These are phyloP conservation scores for Astrocystis sublimbata DNA, from an alignment of 495 filamentous ascomycete species.

Conservation along the genomic window DNA sequence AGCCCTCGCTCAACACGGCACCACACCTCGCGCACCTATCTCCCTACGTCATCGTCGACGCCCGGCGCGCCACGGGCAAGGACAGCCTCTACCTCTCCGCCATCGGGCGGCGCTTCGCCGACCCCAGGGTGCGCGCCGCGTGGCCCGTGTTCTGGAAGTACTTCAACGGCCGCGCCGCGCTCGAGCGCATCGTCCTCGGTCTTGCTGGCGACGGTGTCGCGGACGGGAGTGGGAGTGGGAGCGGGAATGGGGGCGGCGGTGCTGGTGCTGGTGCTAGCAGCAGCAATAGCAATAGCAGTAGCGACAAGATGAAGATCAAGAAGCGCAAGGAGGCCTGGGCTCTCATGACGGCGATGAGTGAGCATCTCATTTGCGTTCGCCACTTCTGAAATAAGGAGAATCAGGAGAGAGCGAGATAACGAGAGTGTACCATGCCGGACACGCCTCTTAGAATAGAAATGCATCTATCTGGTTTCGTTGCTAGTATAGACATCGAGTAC, in stretches of 20 bases:
- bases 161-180: slow-evolving; percentile 81
- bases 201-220: background rate
- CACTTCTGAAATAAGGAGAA: slow-evolving; percentile 51
- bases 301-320: slow-evolving; percentile 60
- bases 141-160: slow-evolving; percentile 68
- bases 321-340: slow-evolving; percentile 81
- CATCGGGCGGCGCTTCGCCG: slow-evolving; percentile 61
- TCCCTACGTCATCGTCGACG: slow-evolving; percentile 56
- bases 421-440: too few relatives aligned
- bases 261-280: too few relatives aligned
- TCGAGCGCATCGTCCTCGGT: slow-evolving; percentile 80
- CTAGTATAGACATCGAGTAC: too few relatives aligned
- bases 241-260: background rate
- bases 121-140: slow-evolving; percentile 46
- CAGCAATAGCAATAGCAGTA: background rate
- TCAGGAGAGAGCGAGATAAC: background rate
- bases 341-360: slow-evolving; percentile 63
- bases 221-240: background rate
- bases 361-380: slow-evolving; percentile 54
- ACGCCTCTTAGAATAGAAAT: too few relatives aligned
- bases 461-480: too few relatives aligned
- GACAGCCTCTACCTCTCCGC: slow-evolving; percentile 75
- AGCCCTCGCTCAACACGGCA: slow-evolving; percentile 51
- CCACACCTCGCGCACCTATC: slow-evolving; percentile 47
- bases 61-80: slow-evolving; percentile 56